Evolutionary conservation across 768 basidiomycete species (phyloP).

Genomic region (Sporobolomyces phaffii): DNA sequence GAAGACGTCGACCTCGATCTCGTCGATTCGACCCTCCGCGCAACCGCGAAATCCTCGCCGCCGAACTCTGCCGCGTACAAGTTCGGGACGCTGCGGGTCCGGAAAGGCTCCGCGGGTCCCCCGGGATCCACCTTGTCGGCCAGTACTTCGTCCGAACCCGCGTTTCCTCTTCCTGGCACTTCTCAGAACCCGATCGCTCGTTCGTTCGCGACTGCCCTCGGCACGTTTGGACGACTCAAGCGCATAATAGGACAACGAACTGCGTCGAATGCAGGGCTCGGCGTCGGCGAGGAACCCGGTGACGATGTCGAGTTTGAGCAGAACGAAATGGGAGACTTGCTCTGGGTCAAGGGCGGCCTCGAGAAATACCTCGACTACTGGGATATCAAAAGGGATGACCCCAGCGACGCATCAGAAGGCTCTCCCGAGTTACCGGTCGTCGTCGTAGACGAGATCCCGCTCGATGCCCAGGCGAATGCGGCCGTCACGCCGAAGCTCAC

Average conservation of each 20-base stretch:
- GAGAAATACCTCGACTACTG: conserved; percentile 55
- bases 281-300: neutral
- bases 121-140: neutral
- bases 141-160: neutral
- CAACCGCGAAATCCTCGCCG: neutral
- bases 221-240: conserved; percentile 73
- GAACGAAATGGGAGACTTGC: conserved; percentile 57
- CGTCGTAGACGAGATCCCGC: conserved; percentile 61
- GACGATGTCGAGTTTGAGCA: conserved; percentile 63
- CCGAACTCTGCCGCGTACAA: neutral
- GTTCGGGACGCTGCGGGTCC: conserved; percentile 14
- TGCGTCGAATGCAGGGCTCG: neutral
- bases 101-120: conserved; percentile 1
- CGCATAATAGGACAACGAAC: conserved; percentile 54
- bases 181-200: conserved; percentile 56
- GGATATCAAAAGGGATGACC: conserved; percentile 47
- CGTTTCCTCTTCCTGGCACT: conserved; percentile 2
- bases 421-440: conserved; percentile 70
- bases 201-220: conserved; percentile 72
- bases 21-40: neutral
- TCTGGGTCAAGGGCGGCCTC: conserved; percentile 59
- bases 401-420: conserved; percentile 46
- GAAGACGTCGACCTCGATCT: conserved; percentile 42
- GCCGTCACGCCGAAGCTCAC: neutral
- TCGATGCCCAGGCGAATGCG: conserved; percentile 53